Conservation (phyloP, 2,329 filamentous ascomycete species). For the Acrocalymma vagum region DNA sequence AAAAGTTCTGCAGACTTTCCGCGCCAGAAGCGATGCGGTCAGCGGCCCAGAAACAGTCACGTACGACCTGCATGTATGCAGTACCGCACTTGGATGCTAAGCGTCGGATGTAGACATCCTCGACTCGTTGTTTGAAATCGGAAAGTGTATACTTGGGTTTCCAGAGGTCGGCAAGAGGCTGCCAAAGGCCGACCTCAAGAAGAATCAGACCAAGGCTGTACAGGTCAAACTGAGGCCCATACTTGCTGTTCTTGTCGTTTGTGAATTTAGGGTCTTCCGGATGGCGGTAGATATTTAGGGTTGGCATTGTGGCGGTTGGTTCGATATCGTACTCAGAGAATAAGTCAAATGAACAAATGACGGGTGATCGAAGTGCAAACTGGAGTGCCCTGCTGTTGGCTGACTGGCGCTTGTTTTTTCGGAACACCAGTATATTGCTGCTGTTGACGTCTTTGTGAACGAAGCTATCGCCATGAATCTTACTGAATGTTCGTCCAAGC, state of each 20-base stretch:
- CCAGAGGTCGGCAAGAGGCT: conserved; percentile 66
- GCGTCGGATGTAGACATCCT: conserved; percentile 70
- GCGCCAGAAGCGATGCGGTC: conserved; percentile 53
- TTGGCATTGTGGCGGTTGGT: conserved; percentile 46
- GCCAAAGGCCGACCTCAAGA: conserved; percentile 80
- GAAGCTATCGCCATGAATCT: conserved; percentile 74
- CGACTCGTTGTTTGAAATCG: conserved; percentile 70
- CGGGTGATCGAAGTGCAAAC: conserved; percentile 70
- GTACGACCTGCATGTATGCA: conserved; percentile 77
- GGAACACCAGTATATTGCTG: conserved; percentile 73
- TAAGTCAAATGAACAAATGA: conserved; percentile 77
- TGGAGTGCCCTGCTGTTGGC: conserved; percentile 49
- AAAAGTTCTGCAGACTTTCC: conserved; percentile 40
- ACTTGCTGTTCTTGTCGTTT: conserved; percentile 32
- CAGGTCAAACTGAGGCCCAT: conserved; percentile 64
- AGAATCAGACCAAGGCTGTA: conserved; percentile 78
- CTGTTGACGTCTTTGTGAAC: conserved; percentile 75
- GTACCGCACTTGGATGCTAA: conserved; percentile 75
- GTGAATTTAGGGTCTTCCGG: conserved; percentile 60
- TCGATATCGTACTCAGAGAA: conserved; percentile 68
- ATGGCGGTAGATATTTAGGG: conserved; percentile 72
- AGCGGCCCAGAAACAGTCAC: conserved; percentile 75
- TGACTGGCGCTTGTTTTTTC: conserved; percentile 55
- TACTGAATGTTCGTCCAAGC: conserved; percentile 75
- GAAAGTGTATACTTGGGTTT: conserved; percentile 67